These are phyloP conservation scores for Syncephalastrum racemosum DNA, from an alignment of 371 early-diverging fungal genomes.

Conservation along the genomic window DNA sequence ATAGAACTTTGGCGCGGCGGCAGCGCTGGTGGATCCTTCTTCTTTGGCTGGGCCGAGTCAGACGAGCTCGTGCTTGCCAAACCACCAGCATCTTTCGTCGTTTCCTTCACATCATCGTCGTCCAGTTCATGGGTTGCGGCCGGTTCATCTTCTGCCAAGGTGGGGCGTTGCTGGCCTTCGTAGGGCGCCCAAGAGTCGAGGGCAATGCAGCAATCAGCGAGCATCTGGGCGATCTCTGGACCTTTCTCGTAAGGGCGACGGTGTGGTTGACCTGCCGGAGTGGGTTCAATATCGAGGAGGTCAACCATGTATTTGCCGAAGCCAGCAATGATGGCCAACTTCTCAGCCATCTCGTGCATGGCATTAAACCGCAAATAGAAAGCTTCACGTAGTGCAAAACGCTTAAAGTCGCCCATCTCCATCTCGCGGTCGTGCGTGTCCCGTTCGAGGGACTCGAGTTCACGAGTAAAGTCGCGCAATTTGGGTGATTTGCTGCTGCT, in stretches of 20 bases:
- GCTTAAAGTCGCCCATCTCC: slow-evolving; percentile 50
- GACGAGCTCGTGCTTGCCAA: background rate
- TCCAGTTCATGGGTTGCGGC: too few species aligned
- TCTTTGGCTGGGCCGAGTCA: slow-evolving; percentile 6
- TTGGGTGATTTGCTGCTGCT: slow-evolving; percentile 37
- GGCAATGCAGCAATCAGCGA: slow-evolving; percentile 43
- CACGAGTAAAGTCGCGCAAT: slow-evolving; percentile 32
- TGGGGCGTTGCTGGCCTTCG: slow-evolving; percentile 41
- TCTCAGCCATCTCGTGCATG: slow-evolving; percentile 45
- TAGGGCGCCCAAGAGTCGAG: slow-evolving; percentile 40
- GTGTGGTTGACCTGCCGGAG: slow-evolving; percentile 21
- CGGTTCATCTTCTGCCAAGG: slow-evolving; percentile 13
- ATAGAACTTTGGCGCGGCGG: slow-evolving; percentile 1
- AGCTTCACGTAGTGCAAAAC: slow-evolving; percentile 50
- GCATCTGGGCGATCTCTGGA: slow-evolving; percentile 32
- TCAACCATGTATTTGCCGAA: slow-evolving; percentile 52
- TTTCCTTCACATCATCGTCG: background rate
- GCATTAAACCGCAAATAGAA: slow-evolving; percentile 54
- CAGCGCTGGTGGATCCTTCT: slow-evolving; percentile 14
- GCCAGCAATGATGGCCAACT: slow-evolving; percentile 44
- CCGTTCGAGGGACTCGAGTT: slow-evolving; percentile 36
- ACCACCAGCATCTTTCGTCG: slow-evolving; percentile 6
- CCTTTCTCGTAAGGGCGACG: slow-evolving; percentile 38
- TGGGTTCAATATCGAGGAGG: slow-evolving; percentile 42
- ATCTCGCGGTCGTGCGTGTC: slow-evolving; percentile 45